Evolutionary conservation across 2,329 filamentous ascomycete genomes (phyloP).

Genomic region (Raffaelea ambrosiae): DNA sequence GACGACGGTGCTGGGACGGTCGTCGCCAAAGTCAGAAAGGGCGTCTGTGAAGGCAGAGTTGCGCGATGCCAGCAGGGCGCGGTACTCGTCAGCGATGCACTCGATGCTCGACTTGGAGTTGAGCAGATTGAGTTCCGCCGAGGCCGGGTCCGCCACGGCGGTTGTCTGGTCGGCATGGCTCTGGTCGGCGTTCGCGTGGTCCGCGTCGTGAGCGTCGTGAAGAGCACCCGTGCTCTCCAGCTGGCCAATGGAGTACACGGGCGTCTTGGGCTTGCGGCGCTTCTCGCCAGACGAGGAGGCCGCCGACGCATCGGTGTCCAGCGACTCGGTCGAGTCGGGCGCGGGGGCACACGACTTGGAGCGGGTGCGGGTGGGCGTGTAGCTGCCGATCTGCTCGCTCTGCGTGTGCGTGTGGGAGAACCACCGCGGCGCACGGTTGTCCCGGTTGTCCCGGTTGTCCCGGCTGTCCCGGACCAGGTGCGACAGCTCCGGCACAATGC

Average conservation of each 20-base stretch:
- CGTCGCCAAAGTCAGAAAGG: conserved; percentile 16
- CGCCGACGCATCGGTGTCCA: not conserved
- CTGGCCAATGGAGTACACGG: conserved; percentile 40
- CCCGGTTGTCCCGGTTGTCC: not conserved
- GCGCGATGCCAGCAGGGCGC: conserved; percentile 33
- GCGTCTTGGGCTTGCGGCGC: conserved; percentile 42
- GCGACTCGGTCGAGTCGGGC: conserved; percentile 13
- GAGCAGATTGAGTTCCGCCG: conserved; percentile 9
- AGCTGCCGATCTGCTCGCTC: too few relatives aligned
- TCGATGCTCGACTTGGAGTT: conserved; percentile 31
- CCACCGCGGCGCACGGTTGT: too few relatives aligned
- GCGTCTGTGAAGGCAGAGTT: conserved; percentile 23
- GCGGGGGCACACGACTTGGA: not conserved
- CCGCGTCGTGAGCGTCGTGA: not conserved
- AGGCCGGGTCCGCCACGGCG: not conserved
- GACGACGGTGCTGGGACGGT: conserved; percentile 4
- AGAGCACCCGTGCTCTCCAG: conserved; percentile 26
- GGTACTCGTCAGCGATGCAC: conserved; percentile 42
- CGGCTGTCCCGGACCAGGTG: conserved; percentile 21
- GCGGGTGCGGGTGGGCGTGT: too few relatives aligned
- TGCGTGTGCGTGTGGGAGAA: too few relatives aligned
- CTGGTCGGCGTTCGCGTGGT: too few relatives aligned
- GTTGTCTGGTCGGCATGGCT: not conserved
- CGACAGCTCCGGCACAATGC: conserved; percentile 23
- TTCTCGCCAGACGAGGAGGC: conserved; percentile 19